phyloP scores from a whole-genome alignment of 2,329 filamentous ascomycete genomes.

The Xylariaceae sp. region DNA sequence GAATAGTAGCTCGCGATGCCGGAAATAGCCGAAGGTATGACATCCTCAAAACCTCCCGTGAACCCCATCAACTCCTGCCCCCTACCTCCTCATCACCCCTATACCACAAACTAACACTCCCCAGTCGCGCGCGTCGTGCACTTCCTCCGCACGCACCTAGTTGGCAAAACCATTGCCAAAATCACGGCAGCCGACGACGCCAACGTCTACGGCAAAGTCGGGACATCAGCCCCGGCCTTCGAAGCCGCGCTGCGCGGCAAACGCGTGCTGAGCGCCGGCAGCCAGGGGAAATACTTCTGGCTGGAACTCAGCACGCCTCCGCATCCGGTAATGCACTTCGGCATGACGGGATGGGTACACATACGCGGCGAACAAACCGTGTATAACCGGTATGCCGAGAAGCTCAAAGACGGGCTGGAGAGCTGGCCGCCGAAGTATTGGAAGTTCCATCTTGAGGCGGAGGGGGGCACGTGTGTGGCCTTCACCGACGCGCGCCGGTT shows the following conservation, averaged over 20 bases:
- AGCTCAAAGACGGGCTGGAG: slow-evolving; percentile 51
- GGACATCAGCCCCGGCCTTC: slow-evolving; percentile 71
- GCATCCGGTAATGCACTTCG: slow-evolving; percentile 85
- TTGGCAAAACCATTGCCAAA: slow-evolving; percentile 70
- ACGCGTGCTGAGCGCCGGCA: slow-evolving; percentile 63
- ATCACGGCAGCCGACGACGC: slow-evolving; percentile 71
- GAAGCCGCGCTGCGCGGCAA: slow-evolving; percentile 68
- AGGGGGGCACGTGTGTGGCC: slow-evolving; percentile 45
- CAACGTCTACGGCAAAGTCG: slow-evolving; percentile 86
- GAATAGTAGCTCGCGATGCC: slow-evolving; percentile 24
- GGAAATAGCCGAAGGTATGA: slow-evolving; percentile 29
- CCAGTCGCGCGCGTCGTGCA: slow-evolving; percentile 78
- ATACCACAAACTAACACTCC: slow-evolving; percentile 8
- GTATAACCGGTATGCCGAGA: slow-evolving; percentile 78
- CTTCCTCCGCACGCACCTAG: slow-evolving; percentile 75
- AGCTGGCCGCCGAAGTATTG: slow-evolving; percentile 84
- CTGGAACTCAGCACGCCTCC: slow-evolving; percentile 68
- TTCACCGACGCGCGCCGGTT: slow-evolving; percentile 82
- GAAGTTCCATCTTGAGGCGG: slow-evolving; percentile 75
- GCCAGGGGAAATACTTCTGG: slow-evolving; percentile 98
- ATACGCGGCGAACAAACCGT: slow-evolving; percentile 72
- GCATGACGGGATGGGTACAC: slow-evolving; percentile 81
- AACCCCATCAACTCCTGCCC: not conserved
- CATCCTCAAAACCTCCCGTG: not conserved
- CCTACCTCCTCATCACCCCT: not conserved